These are phyloP conservation scores for Trametes sp. DNA, from an alignment of 1,284 basidiomycete genomes.

Conservation along the genomic window DNA sequence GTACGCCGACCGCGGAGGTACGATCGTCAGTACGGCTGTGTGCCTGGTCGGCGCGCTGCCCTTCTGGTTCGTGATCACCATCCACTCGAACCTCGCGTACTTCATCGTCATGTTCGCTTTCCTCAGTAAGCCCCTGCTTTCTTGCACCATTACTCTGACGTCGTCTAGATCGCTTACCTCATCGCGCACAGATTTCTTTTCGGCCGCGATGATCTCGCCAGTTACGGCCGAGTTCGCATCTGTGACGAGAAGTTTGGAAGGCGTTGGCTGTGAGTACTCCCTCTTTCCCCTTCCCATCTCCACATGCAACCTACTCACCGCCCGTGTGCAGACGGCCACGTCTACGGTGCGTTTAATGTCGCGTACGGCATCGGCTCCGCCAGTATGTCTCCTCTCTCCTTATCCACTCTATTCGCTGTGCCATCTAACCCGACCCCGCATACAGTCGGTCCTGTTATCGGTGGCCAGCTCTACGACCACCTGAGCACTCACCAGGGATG, in stretches of 20 bases:
- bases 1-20: slow-evolving; percentile 66
- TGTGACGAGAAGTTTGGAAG: slow-evolving; percentile 59
- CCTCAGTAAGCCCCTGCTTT: slow-evolving; percentile 52
- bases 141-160: no score
- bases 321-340: slow-evolving; percentile 60
- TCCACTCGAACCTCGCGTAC: slow-evolving; percentile 59
- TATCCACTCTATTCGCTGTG: background rate
- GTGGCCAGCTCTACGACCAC: slow-evolving; percentile 73
- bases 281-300: background rate
- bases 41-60: slow-evolving; percentile 65
- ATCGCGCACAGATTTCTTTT: slow-evolving; percentile 63
- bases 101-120: slow-evolving; percentile 70
- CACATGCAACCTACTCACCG: background rate
- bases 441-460: slow-evolving; percentile 71
- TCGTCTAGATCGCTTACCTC: no score
- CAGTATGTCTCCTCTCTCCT: slow-evolving; percentile 38
- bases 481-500: slow-evolving; percentile 54
- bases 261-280: slow-evolving; percentile 67
- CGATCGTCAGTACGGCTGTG: slow-evolving; percentile 61
- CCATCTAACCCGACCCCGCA: slow-evolving; percentile 11
- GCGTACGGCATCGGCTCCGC: slow-evolving; percentile 70
- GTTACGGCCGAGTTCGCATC: slow-evolving; percentile 70
- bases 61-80: slow-evolving; percentile 69
- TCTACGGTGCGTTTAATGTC: slow-evolving; percentile 74
- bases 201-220: slow-evolving; percentile 63